A percentile compares a stretch with the other conserved stretches of the same genome.
These are phyloP conservation scores for Ganoderma lingzhi DNA, from an alignment of 1,284 basidiomycete species.

Conservation along the genomic window DNA sequence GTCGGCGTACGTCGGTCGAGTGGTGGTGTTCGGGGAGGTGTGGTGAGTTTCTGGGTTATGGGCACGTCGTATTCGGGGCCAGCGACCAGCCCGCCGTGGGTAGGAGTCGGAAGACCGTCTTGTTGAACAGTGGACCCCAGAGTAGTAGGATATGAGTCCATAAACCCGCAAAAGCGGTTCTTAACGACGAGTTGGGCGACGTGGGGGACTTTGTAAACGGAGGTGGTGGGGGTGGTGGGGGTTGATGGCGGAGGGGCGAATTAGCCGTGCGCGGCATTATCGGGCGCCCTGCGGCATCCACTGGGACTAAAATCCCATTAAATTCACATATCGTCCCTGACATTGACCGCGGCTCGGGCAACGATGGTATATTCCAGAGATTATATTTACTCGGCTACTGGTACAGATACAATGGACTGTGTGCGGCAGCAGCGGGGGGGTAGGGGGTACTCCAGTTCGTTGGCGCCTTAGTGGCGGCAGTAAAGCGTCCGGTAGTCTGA, in stretches of 20 bases:
- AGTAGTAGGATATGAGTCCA: constrained; percentile 46
- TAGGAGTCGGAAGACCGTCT: constrained; percentile 57
- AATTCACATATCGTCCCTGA: not conserved
- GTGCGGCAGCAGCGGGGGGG: not conserved
- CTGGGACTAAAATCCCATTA: not conserved
- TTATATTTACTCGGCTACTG: not conserved
- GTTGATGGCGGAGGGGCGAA: constrained; percentile 30
- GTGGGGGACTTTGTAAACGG: constrained; percentile 17
- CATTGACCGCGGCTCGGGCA: not conserved
- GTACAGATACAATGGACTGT: constrained; percentile 2
- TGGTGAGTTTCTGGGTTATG: constrained; percentile 41
- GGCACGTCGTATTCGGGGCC: constrained; percentile 67
- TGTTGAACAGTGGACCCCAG: constrained; percentile 46
- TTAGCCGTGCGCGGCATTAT: not conserved
- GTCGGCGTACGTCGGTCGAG: constrained; percentile 29
- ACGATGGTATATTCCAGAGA: not conserved
- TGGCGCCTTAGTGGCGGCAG: constrained; percentile 13
- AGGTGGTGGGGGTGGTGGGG: constrained; percentile 30
- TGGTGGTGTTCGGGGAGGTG: constrained; percentile 29
- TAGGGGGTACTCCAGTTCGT: constrained; percentile 4
- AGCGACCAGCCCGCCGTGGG: constrained; percentile 62
- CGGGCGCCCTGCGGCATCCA: constrained; percentile 12
- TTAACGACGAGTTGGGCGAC: constrained; percentile 26
- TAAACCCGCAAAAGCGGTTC: constrained; percentile 36
- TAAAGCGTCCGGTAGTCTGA: constrained; percentile 1